These are phyloP conservation scores for Aspergillus terreus DNA, from an alignment of 2,329 filamentous ascomycete genomes.

Conservation along the genomic window DNA sequence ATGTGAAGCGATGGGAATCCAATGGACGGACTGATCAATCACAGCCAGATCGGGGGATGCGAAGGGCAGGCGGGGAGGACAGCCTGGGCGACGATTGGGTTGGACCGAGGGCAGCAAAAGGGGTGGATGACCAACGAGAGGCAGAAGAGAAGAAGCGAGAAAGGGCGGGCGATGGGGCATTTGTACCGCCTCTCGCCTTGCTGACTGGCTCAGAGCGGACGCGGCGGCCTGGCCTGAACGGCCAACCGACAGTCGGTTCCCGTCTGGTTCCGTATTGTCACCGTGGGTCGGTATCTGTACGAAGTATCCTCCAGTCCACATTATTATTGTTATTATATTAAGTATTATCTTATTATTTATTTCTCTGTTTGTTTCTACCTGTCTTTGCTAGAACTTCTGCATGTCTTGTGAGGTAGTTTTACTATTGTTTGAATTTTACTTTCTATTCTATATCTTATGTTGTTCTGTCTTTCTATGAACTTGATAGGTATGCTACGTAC, in stretches of 20 bases:
- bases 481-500: no score
- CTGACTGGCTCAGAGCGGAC: slow-evolving; percentile 24
- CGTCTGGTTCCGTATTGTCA: slow-evolving; percentile 16
- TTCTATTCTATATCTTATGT: no score
- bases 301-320: no score
- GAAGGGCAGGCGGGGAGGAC: background rate
- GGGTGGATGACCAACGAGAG: slow-evolving; percentile 38
- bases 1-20: background rate
- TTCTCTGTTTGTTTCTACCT: no score
- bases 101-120: background rate
- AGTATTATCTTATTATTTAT: no score
- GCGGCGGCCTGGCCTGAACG: slow-evolving; percentile 8
- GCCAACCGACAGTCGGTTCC: slow-evolving; percentile 11
- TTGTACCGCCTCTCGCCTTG: slow-evolving; percentile 30
- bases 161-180: slow-evolving; percentile 39
- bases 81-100: slow-evolving; percentile 3
- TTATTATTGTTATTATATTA: no score
- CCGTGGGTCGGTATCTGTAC: background rate
- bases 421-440: no score
- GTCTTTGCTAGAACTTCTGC: no score
- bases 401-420: no score
- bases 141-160: slow-evolving; percentile 33
- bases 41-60: slow-evolving; percentile 4
- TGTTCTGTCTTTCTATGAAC: no score
- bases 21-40: slow-evolving; percentile 15